Percentiles rank a stretch among this genome's conserved stretches.
These are phyloP conservation scores for Dinochytrium kinnereticum DNA, from an alignment of 371 early-diverging fungal genomes.

Conservation along the genomic window DNA sequence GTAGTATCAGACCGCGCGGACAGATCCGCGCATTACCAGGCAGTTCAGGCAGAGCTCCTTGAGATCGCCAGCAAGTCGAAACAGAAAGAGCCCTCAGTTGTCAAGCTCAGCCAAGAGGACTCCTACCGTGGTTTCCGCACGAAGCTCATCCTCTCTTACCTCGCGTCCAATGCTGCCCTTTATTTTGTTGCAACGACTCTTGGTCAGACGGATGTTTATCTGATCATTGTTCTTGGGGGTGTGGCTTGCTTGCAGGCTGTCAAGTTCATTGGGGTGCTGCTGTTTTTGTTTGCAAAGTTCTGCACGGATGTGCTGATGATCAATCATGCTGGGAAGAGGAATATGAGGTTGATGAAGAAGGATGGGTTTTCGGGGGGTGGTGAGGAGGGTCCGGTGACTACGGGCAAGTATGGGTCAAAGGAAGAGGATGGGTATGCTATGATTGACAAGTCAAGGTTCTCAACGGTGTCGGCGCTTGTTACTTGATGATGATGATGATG, in stretches of 20 bases:
- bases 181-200: slow-evolving; percentile 27
- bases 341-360: neutral
- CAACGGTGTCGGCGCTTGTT: neutral
- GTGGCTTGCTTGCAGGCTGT: slow-evolving; percentile 26
- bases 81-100: neutral
- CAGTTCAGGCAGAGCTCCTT: neutral
- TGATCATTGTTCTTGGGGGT: slow-evolving; percentile 23
- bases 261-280: slow-evolving; percentile 25
- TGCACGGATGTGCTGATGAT: slow-evolving; percentile 16
- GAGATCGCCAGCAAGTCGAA: neutral
- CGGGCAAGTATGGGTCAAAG: slow-evolving; percentile 12
- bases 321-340: slow-evolving; percentile 10
- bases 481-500: neutral
- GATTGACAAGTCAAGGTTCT: slow-evolving; percentile 5
- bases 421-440: slow-evolving; percentile 12
- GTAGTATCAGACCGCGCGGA: slow-evolving; percentile 10
- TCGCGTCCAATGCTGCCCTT: slow-evolving; percentile 34
- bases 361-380: neutral
- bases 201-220: slow-evolving; percentile 18
- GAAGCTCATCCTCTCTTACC: slow-evolving; percentile 34
- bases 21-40: slow-evolving; percentile 3
- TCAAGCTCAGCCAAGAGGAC: slow-evolving; percentile 33
- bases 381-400: neutral
- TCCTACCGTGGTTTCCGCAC: slow-evolving; percentile 43
- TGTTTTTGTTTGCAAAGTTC: slow-evolving; percentile 20